Conservation (phyloP, 306 rosid genomes). For the Acmispon strigosus region DNA sequence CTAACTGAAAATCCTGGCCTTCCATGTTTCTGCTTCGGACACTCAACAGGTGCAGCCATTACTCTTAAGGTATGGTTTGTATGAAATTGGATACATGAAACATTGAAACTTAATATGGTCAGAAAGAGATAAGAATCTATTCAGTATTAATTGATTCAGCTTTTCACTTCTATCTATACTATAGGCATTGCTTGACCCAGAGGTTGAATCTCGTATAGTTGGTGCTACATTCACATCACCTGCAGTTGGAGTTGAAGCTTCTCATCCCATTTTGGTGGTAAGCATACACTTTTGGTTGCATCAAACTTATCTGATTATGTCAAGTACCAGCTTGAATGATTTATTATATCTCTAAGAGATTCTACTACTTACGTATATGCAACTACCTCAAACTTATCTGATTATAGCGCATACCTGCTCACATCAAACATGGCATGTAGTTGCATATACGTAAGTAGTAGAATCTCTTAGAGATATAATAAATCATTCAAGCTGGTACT, state of each 20-base stretch:
- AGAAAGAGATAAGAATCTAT: background rate
- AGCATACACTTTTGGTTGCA: slow-evolving; percentile 12
- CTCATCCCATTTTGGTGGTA: slow-evolving; percentile 71
- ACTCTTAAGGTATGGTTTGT: slow-evolving; percentile 55
- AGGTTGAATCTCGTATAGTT: slow-evolving; percentile 46
- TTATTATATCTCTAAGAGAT: background rate
- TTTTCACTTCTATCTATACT: slow-evolving; percentile 17
- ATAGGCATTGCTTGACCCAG: slow-evolving; percentile 76
- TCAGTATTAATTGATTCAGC: background rate
- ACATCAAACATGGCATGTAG: background rate
- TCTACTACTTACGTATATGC: background rate
- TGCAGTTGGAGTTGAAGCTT: slow-evolving; percentile 79
- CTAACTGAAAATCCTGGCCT: slow-evolving; percentile 60
- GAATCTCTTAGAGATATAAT: background rate
- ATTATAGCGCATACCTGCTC: background rate
- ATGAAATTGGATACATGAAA: background rate
- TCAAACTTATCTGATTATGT: background rate
- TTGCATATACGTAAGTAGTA: background rate
- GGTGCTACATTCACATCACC: slow-evolving; percentile 86
- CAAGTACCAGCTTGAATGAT: too few species aligned
- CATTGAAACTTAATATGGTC: background rate
- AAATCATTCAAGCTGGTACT: too few species aligned
- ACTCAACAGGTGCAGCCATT: slow-evolving; percentile 95
- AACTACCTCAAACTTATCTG: too few species aligned
- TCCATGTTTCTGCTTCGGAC: slow-evolving; percentile 84